These are phyloP conservation scores for Gonapodya prolifera DNA, from an alignment of 192 early-diverging fungal species.

Conservation along the genomic window DNA sequence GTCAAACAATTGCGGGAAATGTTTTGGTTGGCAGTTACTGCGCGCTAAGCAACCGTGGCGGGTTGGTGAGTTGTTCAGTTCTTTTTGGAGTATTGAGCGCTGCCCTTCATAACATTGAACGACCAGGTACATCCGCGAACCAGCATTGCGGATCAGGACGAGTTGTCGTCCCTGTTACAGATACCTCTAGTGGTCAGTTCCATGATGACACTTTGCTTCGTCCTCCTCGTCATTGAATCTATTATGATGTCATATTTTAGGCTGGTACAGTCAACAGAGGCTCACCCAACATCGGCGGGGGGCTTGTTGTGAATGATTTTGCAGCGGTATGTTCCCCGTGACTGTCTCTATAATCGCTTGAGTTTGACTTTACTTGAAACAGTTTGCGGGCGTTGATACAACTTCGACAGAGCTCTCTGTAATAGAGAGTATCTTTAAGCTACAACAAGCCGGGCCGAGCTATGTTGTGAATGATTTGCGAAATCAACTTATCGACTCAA, in stretches of 20 bases:
- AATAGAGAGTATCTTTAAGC: slow-evolving; percentile 95
- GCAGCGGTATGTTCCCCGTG: slow-evolving; percentile 39
- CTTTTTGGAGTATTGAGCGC: slow-evolving; percentile 5
- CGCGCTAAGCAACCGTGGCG: slow-evolving; percentile 93
- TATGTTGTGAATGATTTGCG: slow-evolving; percentile 89
- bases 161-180: slow-evolving; percentile 91
- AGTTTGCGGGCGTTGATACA: slow-evolving; percentile 90
- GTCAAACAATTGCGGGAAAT: slow-evolving; percentile 96
- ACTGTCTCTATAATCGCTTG: too few relatives aligned
- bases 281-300: slow-evolving; percentile 92
- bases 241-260: slow-evolving; percentile 17
- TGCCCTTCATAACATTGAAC: background rate
- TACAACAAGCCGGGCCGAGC: slow-evolving; percentile 80
- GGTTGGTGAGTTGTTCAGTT: slow-evolving; percentile 57
- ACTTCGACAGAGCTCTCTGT: slow-evolving; percentile 93
- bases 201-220: background rate
- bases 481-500: slow-evolving; percentile 79
- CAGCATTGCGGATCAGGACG: slow-evolving; percentile 92
- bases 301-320: slow-evolving; percentile 98
- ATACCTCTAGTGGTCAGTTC: slow-evolving; percentile 65
- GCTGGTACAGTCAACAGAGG: slow-evolving; percentile 98
- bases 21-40: slow-evolving; percentile 94
- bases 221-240: slow-evolving; percentile 7
- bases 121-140: slow-evolving; percentile 69
- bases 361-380: background rate